phyloP scores from a whole-genome alignment of 2,329 filamentous ascomycete genomes.

The Aspergillus luchuensis region DNA sequence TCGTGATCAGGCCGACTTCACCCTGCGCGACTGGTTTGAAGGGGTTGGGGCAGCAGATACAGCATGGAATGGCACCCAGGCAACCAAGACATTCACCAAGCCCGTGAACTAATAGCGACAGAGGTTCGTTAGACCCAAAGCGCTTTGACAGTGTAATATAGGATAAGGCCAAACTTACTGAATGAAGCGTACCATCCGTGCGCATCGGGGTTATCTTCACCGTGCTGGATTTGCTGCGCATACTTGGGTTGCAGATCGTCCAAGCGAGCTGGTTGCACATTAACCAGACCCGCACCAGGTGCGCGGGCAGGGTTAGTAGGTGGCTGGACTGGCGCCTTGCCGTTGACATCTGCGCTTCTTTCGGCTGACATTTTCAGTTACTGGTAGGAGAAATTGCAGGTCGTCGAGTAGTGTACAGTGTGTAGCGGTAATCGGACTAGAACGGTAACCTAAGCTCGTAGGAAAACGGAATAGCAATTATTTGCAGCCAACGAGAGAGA shows the following conservation, averaged over 20 bases:
- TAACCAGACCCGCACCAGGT: conserved; percentile 55
- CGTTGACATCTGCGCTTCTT: conserved; percentile 27
- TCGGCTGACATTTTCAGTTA: conserved; percentile 30
- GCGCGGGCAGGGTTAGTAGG: conserved; percentile 46
- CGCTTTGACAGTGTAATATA: too few species aligned
- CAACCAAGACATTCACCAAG: conserved; percentile 76
- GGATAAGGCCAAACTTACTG: conserved; percentile 57
- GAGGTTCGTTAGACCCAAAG: conserved; percentile 4
- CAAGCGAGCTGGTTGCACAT: conserved; percentile 75
- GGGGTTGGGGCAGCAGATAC: conserved; percentile 88
- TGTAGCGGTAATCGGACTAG: too few species aligned
- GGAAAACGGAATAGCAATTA: neutral
- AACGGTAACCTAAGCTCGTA: neutral
- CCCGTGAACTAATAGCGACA: conserved; percentile 60
- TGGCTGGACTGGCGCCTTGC: conserved; percentile 37
- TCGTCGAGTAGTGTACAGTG: neutral
- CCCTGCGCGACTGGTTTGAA: conserved; percentile 92
- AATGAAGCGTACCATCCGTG: conserved; percentile 89
- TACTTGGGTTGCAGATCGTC: conserved; percentile 86
- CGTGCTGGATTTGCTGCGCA: conserved; percentile 63
- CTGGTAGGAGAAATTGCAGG: neutral
- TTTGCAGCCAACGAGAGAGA: too few species aligned
- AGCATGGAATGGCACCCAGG: conserved; percentile 86
- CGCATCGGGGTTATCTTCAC: conserved; percentile 66
- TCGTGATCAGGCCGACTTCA: conserved; percentile 92